Evolutionary conservation across 2,329 filamentous ascomycete genomes (phyloP), one percentile per base, ranked within the genome.

Genomic region (Arthrobotrys conoides): DNA sequence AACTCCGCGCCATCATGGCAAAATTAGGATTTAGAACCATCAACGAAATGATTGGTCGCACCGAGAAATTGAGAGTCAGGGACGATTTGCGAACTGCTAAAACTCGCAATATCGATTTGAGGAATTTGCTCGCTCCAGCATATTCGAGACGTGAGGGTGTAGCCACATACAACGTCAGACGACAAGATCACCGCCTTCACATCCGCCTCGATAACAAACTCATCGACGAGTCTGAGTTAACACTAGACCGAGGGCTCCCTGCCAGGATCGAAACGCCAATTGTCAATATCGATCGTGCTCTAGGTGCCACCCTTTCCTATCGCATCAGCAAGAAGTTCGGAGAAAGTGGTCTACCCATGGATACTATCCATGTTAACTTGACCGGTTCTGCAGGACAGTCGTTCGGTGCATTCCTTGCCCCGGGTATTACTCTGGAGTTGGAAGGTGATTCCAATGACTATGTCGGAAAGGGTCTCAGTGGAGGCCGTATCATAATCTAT

Each of bases 391-490:
- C 95, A 81, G 95, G 95, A 82, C 95, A 98, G 85, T 97, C 95
- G 0, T 98, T 98, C 83, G 95, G 95, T 86, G 94, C 94, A 64
- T 97, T 92, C 88, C 89, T 97, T 73, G 94, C 95, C 55, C 93
- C 94, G 79, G 95, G 95, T 89, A 91, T 97, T 55, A 98, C 95
- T 0, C 87, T 98, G 57, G 95, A 98, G 85, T 90, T 98, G 46
- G 95, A 98, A 86, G 95, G 95, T 85, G 95, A 98, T 84, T 88
- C 93, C 83, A 98, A 98, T 85, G 95, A 98, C 84, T 98, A 97
- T 82, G 94, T 98, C 71, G 95, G 95, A 81, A 98, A 98, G 88
- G 94, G 94, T 83, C 87, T 98, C 36, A 97, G 94, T 69, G 95
- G 95, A 84, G 95, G 95, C 84, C 92, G 94, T 71, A 86, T 98